These are phyloP conservation scores for Penicillium sp. DNA, from an alignment of 2,329 filamentous ascomycete genomes.

Conservation along the genomic window DNA sequence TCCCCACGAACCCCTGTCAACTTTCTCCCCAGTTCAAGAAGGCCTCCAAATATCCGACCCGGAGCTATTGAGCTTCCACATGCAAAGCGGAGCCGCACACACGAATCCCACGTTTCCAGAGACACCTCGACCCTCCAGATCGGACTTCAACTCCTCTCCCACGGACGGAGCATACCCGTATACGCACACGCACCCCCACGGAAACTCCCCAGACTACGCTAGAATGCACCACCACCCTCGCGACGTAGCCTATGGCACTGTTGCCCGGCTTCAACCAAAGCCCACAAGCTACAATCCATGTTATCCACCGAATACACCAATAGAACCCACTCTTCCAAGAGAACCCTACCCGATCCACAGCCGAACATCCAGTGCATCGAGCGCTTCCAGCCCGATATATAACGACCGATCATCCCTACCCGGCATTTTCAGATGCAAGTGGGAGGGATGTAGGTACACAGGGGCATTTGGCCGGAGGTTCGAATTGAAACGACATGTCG, in stretches of 20 bases:
- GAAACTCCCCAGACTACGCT: background rate
- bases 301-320: background rate
- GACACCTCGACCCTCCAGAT: background rate
- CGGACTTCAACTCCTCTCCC: background rate
- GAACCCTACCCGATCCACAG: background rate
- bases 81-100: background rate
- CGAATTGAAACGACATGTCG: background rate
- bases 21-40: background rate
- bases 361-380: background rate
- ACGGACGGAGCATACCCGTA: background rate
- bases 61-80: background rate
- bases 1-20: background rate
- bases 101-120: background rate
- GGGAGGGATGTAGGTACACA: conserved; percentile 1
- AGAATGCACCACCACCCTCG: background rate
- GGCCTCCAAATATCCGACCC: background rate
- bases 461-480: background rate
- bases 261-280: background rate
- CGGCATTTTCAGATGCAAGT: background rate
- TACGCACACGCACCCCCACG: background rate
- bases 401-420: background rate
- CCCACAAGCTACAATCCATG: background rate
- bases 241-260: background rate
- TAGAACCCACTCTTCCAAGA: background rate
- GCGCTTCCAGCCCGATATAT: background rate